Conservation (phyloP, 169 alveolate species). For the Plasmodium falciparum region DNA sequence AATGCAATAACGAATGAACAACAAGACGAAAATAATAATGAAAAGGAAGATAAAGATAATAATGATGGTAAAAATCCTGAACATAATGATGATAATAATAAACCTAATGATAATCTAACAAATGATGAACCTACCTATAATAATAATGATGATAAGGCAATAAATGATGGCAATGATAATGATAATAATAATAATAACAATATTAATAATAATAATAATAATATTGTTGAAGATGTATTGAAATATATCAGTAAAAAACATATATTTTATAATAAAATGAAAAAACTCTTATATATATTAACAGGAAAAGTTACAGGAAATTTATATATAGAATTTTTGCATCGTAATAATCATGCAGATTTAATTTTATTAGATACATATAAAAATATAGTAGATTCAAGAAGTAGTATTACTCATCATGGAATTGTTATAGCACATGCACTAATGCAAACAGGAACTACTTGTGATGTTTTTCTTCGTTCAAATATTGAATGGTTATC, state of each 20-base stretch:
- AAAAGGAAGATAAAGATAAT: neutral
- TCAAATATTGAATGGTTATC: conserved; percentile 96
- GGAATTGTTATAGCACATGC: conserved; percentile 94
- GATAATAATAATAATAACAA: neutral
- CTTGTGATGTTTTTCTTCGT: conserved; percentile 95
- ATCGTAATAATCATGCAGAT: conserved; percentile 93
- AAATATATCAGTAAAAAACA: conserved; percentile 41
- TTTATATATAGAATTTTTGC: conserved; percentile 90
- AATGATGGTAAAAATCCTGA: neutral
- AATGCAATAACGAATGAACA: conserved; percentile 5
- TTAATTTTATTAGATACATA: conserved; percentile 86
- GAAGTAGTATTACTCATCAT: conserved; percentile 90
- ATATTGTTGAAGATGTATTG: conserved; percentile 20
- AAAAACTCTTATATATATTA: conserved; percentile 79
- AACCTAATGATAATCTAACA: neutral
- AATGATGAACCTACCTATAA: neutral
- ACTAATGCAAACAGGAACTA: conserved; percentile 95
- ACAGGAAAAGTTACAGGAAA: conserved; percentile 87
- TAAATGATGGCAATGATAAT: neutral
- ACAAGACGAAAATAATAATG: neutral
- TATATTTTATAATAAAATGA: conserved; percentile 75
- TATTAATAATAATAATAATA: conserved; percentile 16
- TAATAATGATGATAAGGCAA: conserved; percentile 3
- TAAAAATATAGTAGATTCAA: conserved; percentile 79
- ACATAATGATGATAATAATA: neutral